Base-by-base conservation (phyloP, 768 basidiomycete genomes). In the Hortiboletus campestris region DNA sequence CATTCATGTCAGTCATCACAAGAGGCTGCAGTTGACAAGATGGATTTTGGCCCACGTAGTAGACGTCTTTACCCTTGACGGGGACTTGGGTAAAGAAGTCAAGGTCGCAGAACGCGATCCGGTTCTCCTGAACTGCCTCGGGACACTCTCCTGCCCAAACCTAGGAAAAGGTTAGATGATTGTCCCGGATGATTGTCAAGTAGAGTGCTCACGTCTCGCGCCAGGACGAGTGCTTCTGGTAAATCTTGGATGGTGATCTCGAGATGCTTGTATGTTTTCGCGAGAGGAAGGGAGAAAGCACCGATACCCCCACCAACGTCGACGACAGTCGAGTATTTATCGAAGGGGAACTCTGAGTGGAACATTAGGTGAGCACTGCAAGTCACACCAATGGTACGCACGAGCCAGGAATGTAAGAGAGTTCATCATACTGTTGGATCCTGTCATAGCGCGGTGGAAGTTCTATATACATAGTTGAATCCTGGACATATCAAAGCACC, bases 291-390 rank as follows among this genome's bases (percentile, higher is more conserved):
- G 10, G 68, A 59, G 32, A 67, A 63, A n/a, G 64, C 57, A 6
- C 73, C 74, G n/a, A 69, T 63, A 6, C 72, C 67, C 36, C 73
- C 72, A 10, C 73, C 73, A 6, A 74, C 64, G 47, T 74, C 73
- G 19, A 72, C 71, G 13, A 74, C 51, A 8, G 63, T 63, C 0
- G 68, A 63, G 32, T 63, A 60, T 20, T 57, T 56, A 13, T 49
- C 49, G 47, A 73, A 75, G 3, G 74, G 68, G 50, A 63, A 74
- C 1, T 59, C 73, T 73, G 32, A 35, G 19, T 39, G 25, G 14
- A 2, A 12, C 4, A 10, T 53, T 1, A 55, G 44, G 20, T 11
- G 7, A 46, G 8, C 2, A 9, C 7, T 43, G 40, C 6, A 28
- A 17, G 11, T 16, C 6, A 4, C 3, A n/a, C 12, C 11, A 11